Evolutionary conservation across 2,329 filamentous ascomycete species (phyloP).

Genomic region (Lachnellula cervina): DNA sequence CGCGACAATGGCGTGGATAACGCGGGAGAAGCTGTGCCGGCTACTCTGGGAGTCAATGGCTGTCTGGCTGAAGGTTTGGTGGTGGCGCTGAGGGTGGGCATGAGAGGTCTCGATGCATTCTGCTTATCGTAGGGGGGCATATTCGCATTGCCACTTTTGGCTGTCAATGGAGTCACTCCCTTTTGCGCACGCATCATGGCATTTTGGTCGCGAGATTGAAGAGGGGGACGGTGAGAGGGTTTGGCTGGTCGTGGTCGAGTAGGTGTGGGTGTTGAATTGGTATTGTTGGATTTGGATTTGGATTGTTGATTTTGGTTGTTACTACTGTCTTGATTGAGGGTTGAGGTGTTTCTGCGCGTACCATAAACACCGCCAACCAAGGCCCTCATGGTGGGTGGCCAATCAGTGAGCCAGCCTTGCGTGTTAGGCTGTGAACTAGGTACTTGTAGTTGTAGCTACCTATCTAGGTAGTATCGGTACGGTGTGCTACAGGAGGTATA

Average conservation of each 20-base stretch:
- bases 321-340: slow-evolving; percentile 9
- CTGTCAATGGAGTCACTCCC: slow-evolving; percentile 16
- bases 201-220: slow-evolving; percentile 35
- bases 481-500: too few species aligned
- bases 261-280: slow-evolving; percentile 12
- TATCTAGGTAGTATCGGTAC: too few species aligned
- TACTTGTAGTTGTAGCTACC: too few species aligned
- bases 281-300: background rate
- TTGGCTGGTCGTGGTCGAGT: slow-evolving; percentile 17
- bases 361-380: slow-evolving; percentile 2
- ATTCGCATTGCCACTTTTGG: slow-evolving; percentile 27
- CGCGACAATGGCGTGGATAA: slow-evolving; percentile 32
- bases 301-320: slow-evolving; percentile 9
- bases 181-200: slow-evolving; percentile 41
- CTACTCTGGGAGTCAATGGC: slow-evolving; percentile 56
- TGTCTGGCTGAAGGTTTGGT: slow-evolving; percentile 48
- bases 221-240: slow-evolving; percentile 20
- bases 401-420: background rate
- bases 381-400: slow-evolving; percentile 13
- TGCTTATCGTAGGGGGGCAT: slow-evolving; percentile 49
- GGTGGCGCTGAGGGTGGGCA: slow-evolving; percentile 63
- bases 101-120: slow-evolving; percentile 49
- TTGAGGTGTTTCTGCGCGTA: slow-evolving; percentile 4
- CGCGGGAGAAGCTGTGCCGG: slow-evolving; percentile 30
- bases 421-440: background rate